A percentile compares a stretch with the other conserved stretches of the same genome.
Conservation (phyloP, 2,329 filamentous ascomycete genomes). For the Colletotrichum tropicicola region DNA sequence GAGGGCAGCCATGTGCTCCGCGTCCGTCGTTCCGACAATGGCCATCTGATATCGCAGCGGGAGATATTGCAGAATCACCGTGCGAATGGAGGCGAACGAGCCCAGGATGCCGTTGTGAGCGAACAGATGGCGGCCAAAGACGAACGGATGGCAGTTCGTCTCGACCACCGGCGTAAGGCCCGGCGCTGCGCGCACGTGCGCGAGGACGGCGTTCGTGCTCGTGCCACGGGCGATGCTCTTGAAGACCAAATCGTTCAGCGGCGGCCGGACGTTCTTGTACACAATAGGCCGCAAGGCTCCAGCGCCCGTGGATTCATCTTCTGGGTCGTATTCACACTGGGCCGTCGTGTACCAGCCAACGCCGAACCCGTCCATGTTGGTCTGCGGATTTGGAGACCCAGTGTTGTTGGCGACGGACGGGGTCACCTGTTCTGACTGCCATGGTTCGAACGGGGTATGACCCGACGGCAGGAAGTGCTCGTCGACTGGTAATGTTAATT, state of each 20-base stretch:
- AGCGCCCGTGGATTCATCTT: neutral
- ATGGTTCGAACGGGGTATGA: neutral
- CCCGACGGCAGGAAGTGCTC: conserved; percentile 16
- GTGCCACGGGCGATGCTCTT: conserved; percentile 20
- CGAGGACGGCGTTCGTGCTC: conserved; percentile 12
- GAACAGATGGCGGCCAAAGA: conserved; percentile 21
- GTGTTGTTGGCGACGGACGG: conserved; percentile 12
- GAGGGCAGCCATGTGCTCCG: conserved; percentile 14
- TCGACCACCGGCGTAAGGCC: conserved; percentile 20
- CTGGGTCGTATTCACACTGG: conserved; percentile 12
- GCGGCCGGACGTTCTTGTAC: conserved; percentile 19
- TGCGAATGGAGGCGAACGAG: conserved; percentile 6
- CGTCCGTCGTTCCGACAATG: conserved; percentile 21
- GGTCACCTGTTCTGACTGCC: neutral
- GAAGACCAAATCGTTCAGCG: conserved; percentile 23
- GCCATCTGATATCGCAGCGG: conserved; percentile 16
- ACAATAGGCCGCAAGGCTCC: conserved; percentile 13
- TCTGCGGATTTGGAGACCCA: conserved; percentile 14
- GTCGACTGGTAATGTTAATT: neutral
- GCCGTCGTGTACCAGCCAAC: conserved; percentile 11
- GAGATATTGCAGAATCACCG: conserved; percentile 16
- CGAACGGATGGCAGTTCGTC: conserved; percentile 25
- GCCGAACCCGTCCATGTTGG: conserved; percentile 25
- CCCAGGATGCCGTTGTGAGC: conserved; percentile 24
- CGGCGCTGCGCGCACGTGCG: conserved; percentile 15